Percentiles rank a stretch among this genome's conserved stretches.
Evolutionary conservation across 2,329 filamentous ascomycete species (phyloP).

Genomic region (Fusarium scirpi): DNA sequence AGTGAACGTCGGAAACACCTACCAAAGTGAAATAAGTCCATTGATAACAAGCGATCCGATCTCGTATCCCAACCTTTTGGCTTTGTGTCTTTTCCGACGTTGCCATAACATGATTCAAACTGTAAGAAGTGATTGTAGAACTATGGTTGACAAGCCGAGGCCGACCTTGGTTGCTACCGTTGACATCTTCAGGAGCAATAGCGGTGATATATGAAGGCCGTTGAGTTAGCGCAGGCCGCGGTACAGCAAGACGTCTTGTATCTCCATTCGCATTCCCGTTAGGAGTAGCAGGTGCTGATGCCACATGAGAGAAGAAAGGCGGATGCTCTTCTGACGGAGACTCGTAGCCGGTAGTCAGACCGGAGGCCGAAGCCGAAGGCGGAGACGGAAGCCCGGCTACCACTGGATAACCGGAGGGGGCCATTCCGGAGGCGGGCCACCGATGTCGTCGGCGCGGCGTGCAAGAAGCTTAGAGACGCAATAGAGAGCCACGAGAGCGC

Average conservation of each 20-base stretch:
- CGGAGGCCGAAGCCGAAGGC: background rate
- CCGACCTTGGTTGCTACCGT: slow-evolving; percentile 3
- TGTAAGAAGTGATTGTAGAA: slow-evolving; percentile 34
- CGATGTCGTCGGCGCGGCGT: slow-evolving; percentile 61
- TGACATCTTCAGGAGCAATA: slow-evolving; percentile 11
- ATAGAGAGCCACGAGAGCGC: slow-evolving; percentile 61
- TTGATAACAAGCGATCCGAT: slow-evolving; percentile 64
- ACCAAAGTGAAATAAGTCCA: slow-evolving; percentile 83
- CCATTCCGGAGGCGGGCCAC: slow-evolving; percentile 54
- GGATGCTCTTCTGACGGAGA: slow-evolving; percentile 54
- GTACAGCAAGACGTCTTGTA: background rate
- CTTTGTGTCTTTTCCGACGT: slow-evolving; percentile 45
- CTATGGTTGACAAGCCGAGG: slow-evolving; percentile 24
- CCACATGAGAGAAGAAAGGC: slow-evolving; percentile 44
- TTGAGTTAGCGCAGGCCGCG: slow-evolving; percentile 33
- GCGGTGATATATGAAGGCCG: slow-evolving; percentile 36
- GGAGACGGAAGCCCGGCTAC: slow-evolving; percentile 38
- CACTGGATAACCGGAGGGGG: slow-evolving; percentile 49
- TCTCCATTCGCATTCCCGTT: background rate
- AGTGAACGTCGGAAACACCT: background rate
- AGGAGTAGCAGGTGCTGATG: slow-evolving; percentile 19
- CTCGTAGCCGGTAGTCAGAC: slow-evolving; percentile 50
- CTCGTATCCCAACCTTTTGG: slow-evolving; percentile 59
- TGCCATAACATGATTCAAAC: slow-evolving; percentile 53
- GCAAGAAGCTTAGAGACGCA: slow-evolving; percentile 61